Percentiles rank a stretch among this genome's conserved stretches.
These are phyloP conservation scores for Miscanthus lutarioriparius DNA, from an alignment of 176 grass and related monocot genomes.

Conservation along the genomic window DNA sequence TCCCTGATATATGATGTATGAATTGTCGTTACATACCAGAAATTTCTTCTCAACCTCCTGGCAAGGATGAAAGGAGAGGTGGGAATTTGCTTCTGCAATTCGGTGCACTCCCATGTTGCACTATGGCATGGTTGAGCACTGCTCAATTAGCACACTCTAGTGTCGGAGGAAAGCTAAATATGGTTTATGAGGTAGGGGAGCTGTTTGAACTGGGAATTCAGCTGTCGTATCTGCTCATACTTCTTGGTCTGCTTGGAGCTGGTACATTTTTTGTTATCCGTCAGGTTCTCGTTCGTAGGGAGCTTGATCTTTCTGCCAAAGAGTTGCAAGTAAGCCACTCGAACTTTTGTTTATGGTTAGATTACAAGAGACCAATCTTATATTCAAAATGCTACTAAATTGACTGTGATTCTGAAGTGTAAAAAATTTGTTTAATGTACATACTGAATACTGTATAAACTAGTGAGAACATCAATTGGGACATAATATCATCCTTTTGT, in stretches of 20 bases:
- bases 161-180: slow-evolving; percentile 61
- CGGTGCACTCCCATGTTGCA: slow-evolving; percentile 50
- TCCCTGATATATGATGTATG: background rate
- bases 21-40: slow-evolving; percentile 17
- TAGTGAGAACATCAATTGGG: background rate
- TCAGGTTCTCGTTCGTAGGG: slow-evolving; percentile 88
- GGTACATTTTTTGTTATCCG: slow-evolving; percentile 91
- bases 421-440: background rate
- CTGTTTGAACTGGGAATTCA: slow-evolving; percentile 96
- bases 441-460: background rate
- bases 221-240: slow-evolving; percentile 78
- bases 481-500: background rate
- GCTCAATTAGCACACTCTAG: slow-evolving; percentile 56
- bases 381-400: background rate
- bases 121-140: slow-evolving; percentile 66
- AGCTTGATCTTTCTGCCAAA: slow-evolving; percentile 99
- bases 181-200: slow-evolving; percentile 83
- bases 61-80: slow-evolving; percentile 34
- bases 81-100: slow-evolving; percentile 34
- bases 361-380: background rate
- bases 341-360: slow-evolving; percentile 5
- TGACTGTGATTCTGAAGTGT: background rate
- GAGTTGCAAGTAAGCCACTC: slow-evolving; percentile 78
- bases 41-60: background rate
- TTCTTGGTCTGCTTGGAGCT: slow-evolving; percentile 85